Evolutionary conservation across 805 yeast species (phyloP).

Genomic region (Pichia pseudocactophila): DNA sequence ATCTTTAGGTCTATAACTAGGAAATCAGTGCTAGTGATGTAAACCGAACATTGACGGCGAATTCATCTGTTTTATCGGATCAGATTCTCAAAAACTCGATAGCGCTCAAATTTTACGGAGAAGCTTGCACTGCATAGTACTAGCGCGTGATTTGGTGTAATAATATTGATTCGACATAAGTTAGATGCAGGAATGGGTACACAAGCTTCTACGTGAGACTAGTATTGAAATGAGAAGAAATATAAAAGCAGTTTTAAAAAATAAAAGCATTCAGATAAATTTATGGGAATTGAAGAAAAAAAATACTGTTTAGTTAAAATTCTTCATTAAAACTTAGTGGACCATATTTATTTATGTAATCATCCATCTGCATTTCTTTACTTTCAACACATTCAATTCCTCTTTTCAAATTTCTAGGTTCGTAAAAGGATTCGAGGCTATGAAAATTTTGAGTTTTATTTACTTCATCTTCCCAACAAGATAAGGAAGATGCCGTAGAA

Average conservation of each 20-base stretch:
- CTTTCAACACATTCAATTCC: not conserved
- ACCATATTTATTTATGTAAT: slow-evolving; percentile 34
- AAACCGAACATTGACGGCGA: too few relatives aligned
- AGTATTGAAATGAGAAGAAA: not conserved
- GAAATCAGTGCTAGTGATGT: too few relatives aligned
- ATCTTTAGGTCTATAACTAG: too few relatives aligned
- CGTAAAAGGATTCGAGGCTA: not conserved
- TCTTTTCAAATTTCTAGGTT: slow-evolving; percentile 3
- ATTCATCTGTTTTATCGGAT: too few relatives aligned
- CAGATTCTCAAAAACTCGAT: too few relatives aligned
- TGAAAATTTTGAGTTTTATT: slow-evolving; percentile 4
- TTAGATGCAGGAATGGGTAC: too few relatives aligned
- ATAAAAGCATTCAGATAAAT: not conserved
- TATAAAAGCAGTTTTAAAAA: not conserved
- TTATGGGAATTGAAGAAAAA: not conserved
- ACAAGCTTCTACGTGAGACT: too few relatives aligned
- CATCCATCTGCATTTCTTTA: slow-evolving; percentile 12
- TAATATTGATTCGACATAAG: too few relatives aligned
- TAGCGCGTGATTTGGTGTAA: too few relatives aligned
- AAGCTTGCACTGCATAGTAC: too few relatives aligned
- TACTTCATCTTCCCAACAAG: slow-evolving; percentile 34
- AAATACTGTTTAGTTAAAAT: slow-evolving; percentile 25
- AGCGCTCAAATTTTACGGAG: too few relatives aligned
- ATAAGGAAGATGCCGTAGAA: slow-evolving; percentile 37
- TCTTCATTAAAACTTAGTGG: slow-evolving; percentile 40